Conservation (phyloP, 768 basidiomycete genomes). For the Leccinum imitatum region DNA sequence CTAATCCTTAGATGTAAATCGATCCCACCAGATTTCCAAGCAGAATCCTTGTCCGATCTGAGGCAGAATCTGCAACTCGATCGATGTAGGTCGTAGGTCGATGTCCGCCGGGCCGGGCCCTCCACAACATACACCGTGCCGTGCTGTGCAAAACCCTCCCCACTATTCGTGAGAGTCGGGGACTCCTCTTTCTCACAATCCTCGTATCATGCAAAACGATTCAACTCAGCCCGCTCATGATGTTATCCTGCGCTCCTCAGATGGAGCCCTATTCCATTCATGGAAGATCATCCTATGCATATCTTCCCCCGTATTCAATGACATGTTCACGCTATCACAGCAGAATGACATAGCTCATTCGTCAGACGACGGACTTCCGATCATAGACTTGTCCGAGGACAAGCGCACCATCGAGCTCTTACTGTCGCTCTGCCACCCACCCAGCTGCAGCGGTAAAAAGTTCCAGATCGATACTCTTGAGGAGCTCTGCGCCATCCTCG, state of each 20-base stretch:
- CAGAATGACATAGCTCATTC: neutral
- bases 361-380: neutral
- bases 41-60: too few species aligned
- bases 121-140: too few species aligned
- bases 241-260: constrained; percentile 17
- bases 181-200: neutral
- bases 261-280: constrained; percentile 1
- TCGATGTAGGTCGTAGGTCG: too few species aligned
- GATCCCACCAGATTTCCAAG: too few species aligned
- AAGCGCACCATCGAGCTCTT: constrained; percentile 6
- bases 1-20: too few species aligned
- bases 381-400: constrained; percentile 16
- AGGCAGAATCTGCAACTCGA: too few species aligned
- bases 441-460: neutral
- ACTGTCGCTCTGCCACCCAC: constrained; percentile 13
- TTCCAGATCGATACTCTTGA: neutral
- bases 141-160: too few species aligned
- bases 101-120: too few species aligned
- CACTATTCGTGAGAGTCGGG: too few species aligned
- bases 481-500: constrained; percentile 12
- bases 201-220: constrained; percentile 11
- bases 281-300: constrained; percentile 13
- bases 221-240: constrained; percentile 7
- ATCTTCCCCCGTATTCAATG: constrained; percentile 14
- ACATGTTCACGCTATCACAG: constrained; percentile 18